phyloP scores from a whole-genome alignment of 2,329 filamentous ascomycete genomes.

The Calonectria pteridis region DNA sequence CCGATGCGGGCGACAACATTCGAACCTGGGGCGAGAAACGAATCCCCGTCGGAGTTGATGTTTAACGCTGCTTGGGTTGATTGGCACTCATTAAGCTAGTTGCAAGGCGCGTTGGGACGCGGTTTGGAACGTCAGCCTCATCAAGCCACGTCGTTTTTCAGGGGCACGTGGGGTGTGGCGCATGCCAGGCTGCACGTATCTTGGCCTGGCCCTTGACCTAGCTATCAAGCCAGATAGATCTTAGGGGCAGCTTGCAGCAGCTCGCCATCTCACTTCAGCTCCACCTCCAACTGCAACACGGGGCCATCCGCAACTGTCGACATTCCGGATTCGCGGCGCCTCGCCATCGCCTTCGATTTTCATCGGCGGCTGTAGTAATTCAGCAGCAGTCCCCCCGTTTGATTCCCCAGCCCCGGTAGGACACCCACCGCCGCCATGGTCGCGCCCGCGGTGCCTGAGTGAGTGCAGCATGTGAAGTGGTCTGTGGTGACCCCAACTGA shows the following conservation, averaged over 20 bases:
- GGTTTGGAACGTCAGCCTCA: constrained; percentile 38
- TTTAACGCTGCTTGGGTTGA: constrained; percentile 25
- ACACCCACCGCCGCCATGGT: constrained; percentile 67
- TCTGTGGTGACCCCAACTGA: constrained; percentile 38
- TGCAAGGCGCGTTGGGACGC: constrained; percentile 42
- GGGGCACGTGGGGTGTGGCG: constrained; percentile 45
- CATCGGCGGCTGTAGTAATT: constrained; percentile 5
- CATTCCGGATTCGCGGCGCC: constrained; percentile 10
- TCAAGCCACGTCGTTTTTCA: constrained; percentile 37
- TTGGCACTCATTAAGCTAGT: constrained; percentile 36
- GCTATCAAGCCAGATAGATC: constrained; percentile 49
- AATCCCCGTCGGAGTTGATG: constrained; percentile 15
- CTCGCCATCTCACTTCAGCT: constrained; percentile 38
- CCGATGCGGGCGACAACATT: constrained; percentile 35
- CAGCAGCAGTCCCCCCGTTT: neutral
- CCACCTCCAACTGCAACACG: constrained; percentile 28
- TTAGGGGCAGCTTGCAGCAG: constrained; percentile 43
- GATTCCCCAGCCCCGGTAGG: constrained; percentile 25
- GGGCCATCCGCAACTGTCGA: constrained; percentile 29
- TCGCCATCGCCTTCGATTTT: constrained; percentile 10
- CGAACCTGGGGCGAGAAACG: constrained; percentile 26
- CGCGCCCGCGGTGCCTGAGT: constrained; percentile 83
- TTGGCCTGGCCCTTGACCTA: constrained; percentile 34
- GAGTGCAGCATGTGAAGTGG: constrained; percentile 49
- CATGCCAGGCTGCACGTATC: constrained; percentile 37